Percentiles rank a stretch among this genome's conserved stretches.
Evolutionary conservation across 2,329 filamentous ascomycete genomes (phyloP).

Genomic region (Ceratocystis huliohia): DNA sequence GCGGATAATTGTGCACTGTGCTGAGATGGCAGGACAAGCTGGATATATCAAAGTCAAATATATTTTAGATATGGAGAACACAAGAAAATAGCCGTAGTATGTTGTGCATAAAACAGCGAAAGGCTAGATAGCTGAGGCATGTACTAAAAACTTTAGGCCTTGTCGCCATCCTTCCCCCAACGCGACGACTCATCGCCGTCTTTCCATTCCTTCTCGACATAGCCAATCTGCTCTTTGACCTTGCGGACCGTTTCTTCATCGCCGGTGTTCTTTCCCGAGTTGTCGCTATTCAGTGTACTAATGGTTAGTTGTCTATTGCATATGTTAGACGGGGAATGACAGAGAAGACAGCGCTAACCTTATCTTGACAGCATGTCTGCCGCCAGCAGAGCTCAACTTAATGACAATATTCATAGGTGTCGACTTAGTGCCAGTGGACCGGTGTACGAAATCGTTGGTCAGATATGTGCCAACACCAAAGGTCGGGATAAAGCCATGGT

Average conservation of each 20-base stretch:
- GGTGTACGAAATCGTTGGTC: constrained; percentile 81
- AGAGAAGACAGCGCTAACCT: constrained; percentile 32
- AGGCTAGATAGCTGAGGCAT: neutral
- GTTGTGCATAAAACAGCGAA: neutral
- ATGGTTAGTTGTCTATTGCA: constrained; percentile 16
- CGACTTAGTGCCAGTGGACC: constrained; percentile 65
- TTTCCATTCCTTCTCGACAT: constrained; percentile 72
- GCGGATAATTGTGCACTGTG: no score
- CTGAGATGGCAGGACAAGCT: neutral
- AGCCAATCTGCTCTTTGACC: constrained; percentile 77
- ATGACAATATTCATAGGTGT: constrained; percentile 94
- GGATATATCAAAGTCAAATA: neutral
- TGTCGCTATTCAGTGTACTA: constrained; percentile 41
- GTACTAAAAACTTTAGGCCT: constrained; percentile 15
- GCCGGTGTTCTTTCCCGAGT: constrained; percentile 87
- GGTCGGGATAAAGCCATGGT: constrained; percentile 66
- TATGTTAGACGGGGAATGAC: constrained; percentile 12
- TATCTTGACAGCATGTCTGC: constrained; percentile 79
- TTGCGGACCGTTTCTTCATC: constrained; percentile 63
- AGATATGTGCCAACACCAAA: constrained; percentile 95
- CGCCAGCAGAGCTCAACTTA: constrained; percentile 77
- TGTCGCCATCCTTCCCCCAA: constrained; percentile 50
- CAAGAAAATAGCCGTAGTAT: neutral
- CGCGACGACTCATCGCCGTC: constrained; percentile 71
- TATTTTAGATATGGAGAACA: neutral